Conservation (phyloP, 2,329 filamentous ascomycete species). For the Aspergillus floridensis region DNA sequence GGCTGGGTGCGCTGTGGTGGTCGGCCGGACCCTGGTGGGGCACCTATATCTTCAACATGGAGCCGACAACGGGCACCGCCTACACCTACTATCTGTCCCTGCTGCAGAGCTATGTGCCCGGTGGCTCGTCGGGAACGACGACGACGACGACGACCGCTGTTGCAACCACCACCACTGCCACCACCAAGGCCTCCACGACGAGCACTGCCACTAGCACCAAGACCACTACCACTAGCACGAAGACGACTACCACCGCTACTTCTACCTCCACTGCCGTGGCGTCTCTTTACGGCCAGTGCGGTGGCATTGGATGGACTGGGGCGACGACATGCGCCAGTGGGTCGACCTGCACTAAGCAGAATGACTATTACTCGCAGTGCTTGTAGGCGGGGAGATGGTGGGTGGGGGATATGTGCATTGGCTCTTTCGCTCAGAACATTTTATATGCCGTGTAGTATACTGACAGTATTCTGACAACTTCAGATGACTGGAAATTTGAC, state of each 20-base stretch:
- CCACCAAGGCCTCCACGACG: neutral
- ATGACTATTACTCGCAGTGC: conserved; percentile 15
- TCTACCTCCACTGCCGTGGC: neutral
- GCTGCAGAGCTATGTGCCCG: conserved; percentile 28
- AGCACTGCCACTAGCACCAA: conserved; percentile 7
- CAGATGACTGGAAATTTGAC: too few relatives aligned
- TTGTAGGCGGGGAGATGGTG: neutral
- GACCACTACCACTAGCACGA: conserved; percentile 5
- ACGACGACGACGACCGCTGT: neutral
- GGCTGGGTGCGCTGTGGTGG: conserved; percentile 55
- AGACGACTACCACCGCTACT: conserved; percentile 1
- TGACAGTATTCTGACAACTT: too few relatives aligned
- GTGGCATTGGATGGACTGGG: conserved; percentile 9
- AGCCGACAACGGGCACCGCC: conserved; percentile 47
- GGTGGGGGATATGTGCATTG: neutral
- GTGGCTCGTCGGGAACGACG: neutral
- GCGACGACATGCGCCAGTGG: conserved; percentile 6
- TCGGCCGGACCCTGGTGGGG: conserved; percentile 54
- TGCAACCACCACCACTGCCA: neutral
- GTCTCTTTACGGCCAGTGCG: conserved; percentile 27
- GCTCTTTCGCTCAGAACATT: too few relatives aligned
- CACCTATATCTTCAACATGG: conserved; percentile 50
- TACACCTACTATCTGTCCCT: conserved; percentile 36
- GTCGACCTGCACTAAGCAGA: conserved; percentile 11
- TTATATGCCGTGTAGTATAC: too few relatives aligned